A percentile compares a stretch with the other conserved stretches of the same genome.
phyloP scores from a whole-genome alignment of 2,329 filamentous ascomycete genomes.

The Scedosporium minutisporum region DNA sequence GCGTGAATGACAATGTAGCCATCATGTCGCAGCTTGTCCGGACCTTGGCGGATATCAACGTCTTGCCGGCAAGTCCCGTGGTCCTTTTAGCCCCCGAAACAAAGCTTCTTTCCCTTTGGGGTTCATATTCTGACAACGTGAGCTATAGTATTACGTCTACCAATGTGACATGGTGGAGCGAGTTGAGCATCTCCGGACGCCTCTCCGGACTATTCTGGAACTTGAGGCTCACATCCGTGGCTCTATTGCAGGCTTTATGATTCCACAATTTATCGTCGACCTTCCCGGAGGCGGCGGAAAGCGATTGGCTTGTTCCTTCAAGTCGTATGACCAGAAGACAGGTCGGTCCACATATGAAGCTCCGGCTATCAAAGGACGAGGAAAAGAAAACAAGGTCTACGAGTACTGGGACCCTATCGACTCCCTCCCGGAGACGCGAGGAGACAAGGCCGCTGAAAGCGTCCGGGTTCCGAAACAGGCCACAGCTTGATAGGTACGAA shows the following conservation, averaged over 20 bases:
- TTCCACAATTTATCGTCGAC: slow-evolving; percentile 53
- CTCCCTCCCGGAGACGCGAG: slow-evolving; percentile 2
- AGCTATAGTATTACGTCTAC: slow-evolving; percentile 53
- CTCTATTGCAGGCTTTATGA: slow-evolving; percentile 52
- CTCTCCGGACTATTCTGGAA: slow-evolving; percentile 46
- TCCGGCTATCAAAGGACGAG: slow-evolving; percentile 38
- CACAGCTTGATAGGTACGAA: not conserved
- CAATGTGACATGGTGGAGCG: slow-evolving; percentile 53
- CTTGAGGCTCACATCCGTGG: slow-evolving; percentile 49
- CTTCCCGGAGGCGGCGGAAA: slow-evolving; percentile 56
- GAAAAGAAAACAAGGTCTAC: slow-evolving; percentile 39
- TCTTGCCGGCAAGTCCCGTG: slow-evolving; percentile 40
- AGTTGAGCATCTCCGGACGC: slow-evolving; percentile 53
- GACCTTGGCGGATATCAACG: slow-evolving; percentile 43
- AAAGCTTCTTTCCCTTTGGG: not conserved
- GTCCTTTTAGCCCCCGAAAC: not conserved
- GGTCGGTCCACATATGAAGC: slow-evolving; percentile 47
- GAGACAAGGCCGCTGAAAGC: not conserved
- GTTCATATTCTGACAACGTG: not conserved
- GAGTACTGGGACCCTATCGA: slow-evolving; percentile 46
- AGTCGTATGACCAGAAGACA: slow-evolving; percentile 41
- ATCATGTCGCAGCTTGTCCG: slow-evolving; percentile 46
- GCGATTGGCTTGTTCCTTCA: slow-evolving; percentile 42
- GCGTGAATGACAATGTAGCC: slow-evolving; percentile 45
- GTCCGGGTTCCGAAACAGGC: not conserved